Conservation (phyloP, 176 grass and related monocot genomes). For the Zea luxurians region DNA sequence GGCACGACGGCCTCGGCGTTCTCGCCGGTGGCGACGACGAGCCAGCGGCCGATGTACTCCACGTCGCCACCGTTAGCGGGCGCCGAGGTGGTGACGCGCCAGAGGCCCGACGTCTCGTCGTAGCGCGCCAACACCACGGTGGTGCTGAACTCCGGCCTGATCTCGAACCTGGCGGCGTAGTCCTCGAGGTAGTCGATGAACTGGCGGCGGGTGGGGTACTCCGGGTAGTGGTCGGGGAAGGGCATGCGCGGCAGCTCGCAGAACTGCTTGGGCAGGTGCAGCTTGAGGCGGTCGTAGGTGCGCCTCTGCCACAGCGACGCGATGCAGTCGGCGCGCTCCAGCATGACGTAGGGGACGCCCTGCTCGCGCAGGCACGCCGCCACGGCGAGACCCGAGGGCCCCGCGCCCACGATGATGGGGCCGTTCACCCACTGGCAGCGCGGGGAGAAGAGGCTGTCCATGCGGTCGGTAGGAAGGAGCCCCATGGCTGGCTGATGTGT, state of each 20-base stretch:
- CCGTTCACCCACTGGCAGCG: constrained; percentile 65
- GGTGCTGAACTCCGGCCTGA: constrained; percentile 7
- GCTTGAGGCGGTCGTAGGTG: constrained; percentile 81
- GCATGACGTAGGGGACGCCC: constrained; percentile 63
- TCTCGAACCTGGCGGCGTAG: constrained; percentile 58
- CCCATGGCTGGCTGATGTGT: constrained; percentile 39
- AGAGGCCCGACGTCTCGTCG: constrained; percentile 70
- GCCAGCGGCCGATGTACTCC: constrained; percentile 86
- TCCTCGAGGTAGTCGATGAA: constrained; percentile 73
- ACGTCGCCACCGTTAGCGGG: neutral
- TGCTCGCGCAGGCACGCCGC: constrained; percentile 64
- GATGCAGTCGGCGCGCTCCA: constrained; percentile 74
- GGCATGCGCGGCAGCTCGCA: constrained; percentile 71
- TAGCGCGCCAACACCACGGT: constrained; percentile 55
- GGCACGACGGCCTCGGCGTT: constrained; percentile 68
- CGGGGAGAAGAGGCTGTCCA: constrained; percentile 54
- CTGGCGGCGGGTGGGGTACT: constrained; percentile 73
- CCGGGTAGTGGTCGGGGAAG: constrained; percentile 65
- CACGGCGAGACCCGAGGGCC: constrained; percentile 65
- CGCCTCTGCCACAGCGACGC: constrained; percentile 77
- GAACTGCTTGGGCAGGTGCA: constrained; percentile 90
- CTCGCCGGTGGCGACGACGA: constrained; percentile 84
- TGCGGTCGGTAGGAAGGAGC: constrained; percentile 24
- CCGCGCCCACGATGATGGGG: constrained; percentile 81
- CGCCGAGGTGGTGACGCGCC: constrained; percentile 49